Percentiles rank a stretch among this genome's conserved stretches.
Evolutionary conservation across 495 filamentous ascomycete genomes (phyloP).

Genomic region (Oleoguttula mirabilis): DNA sequence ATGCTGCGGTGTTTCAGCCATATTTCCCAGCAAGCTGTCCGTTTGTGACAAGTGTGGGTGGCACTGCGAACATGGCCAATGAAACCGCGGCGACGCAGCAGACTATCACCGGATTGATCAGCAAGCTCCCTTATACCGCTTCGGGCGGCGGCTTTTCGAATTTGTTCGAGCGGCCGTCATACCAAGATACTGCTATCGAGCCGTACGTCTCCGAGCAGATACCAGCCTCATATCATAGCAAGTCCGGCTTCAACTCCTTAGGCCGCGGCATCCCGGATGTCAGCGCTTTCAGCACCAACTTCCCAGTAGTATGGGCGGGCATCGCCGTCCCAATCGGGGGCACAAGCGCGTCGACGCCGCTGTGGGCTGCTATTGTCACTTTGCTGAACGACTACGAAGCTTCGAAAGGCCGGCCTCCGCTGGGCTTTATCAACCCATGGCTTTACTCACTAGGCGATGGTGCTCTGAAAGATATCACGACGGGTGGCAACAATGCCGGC

Average conservation of each 20-base stretch:
- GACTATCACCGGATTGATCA: neutral
- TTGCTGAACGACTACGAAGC: neutral
- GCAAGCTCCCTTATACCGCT: neutral
- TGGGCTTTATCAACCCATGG: neutral
- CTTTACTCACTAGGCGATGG: neutral
- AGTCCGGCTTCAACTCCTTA: neutral
- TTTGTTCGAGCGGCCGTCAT: neutral
- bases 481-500: slow-evolving; percentile 3
- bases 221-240: neutral
- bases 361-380: neutral
- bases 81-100: neutral
- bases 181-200: neutral
- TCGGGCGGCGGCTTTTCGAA: neutral
- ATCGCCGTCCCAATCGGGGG: neutral
- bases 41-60: slow-evolving; percentile 1
- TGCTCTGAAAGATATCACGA: slow-evolving; percentile 4
- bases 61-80: neutral
- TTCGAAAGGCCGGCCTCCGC: neutral
- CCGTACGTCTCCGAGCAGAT: neutral
- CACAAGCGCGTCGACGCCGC: neutral
- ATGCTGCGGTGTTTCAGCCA: neutral
- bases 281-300: neutral
- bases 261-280: neutral
- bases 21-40: slow-evolving; percentile 3
- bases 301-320: neutral